phyloP scores from a whole-genome alignment of 192 early-diverging fungal genomes.

The Funneliformis geosporum region DNA sequence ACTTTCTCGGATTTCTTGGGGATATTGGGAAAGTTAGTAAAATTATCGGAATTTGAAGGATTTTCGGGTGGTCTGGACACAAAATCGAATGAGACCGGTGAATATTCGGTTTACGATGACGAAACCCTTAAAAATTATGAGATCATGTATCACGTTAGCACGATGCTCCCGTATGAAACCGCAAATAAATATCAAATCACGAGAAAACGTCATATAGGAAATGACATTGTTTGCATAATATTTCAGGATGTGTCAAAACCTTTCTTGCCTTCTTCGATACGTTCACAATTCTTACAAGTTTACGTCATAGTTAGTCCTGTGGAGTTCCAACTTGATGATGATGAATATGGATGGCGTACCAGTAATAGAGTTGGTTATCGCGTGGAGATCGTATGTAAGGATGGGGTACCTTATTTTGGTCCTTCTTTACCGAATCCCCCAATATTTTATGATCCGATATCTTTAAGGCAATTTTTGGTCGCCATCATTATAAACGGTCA shows the following conservation, averaged over 20 bases:
- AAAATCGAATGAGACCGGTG: conserved; percentile 65
- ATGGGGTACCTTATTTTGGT: conserved; percentile 56
- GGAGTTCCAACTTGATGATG: no score
- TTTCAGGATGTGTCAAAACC: conserved; percentile 57
- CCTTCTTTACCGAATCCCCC: conserved; percentile 50
- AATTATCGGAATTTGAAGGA: conserved; percentile 71
- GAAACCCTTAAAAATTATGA: conserved; percentile 72
- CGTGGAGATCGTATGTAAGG: conserved; percentile 39
- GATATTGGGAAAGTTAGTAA: conserved; percentile 70
- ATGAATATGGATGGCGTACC: not conserved
- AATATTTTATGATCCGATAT: conserved; percentile 43
- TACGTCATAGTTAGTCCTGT: conserved; percentile 51
- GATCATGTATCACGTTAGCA: conserved; percentile 79
- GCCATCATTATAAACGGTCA: conserved; percentile 55
- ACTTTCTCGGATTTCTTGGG: conserved; percentile 65
- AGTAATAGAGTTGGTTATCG: conserved; percentile 29
- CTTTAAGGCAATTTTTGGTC: conserved; percentile 42
- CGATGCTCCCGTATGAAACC: conserved; percentile 67
- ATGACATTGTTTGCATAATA: conserved; percentile 64
- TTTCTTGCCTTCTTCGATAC: conserved; percentile 55
- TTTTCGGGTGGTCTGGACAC: conserved; percentile 78
- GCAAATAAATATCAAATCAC: conserved; percentile 72
- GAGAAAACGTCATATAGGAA: conserved; percentile 64
- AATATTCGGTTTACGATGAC: conserved; percentile 62
- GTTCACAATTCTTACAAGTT: conserved; percentile 60